A percentile compares a stretch with the other conserved stretches of the same genome.
These are phyloP conservation scores for Dactylellina haptotyla DNA, from an alignment of 2,329 filamentous ascomycete species.

Conservation along the genomic window DNA sequence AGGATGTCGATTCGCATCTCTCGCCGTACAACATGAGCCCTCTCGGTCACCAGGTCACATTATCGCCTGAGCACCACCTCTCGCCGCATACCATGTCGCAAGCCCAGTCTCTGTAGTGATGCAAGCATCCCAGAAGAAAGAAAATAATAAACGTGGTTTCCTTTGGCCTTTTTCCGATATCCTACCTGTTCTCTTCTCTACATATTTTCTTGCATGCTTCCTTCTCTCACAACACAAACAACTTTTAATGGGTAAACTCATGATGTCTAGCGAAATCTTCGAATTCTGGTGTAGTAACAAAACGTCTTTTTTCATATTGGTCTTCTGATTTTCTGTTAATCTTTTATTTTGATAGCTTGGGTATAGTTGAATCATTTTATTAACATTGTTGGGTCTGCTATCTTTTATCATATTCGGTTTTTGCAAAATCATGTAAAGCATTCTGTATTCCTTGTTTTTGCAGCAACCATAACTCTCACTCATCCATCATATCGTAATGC, in stretches of 20 bases:
- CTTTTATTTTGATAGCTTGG: conserved; percentile 44
- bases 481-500: conserved; percentile 52
- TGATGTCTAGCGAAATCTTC: conserved; percentile 54
- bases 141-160: conserved; percentile 13
- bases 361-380: conserved; percentile 40
- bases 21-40: conserved; percentile 53
- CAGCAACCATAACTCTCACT: conserved; percentile 37
- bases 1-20: conserved; percentile 49
- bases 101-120: conserved; percentile 34
- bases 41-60: conserved; percentile 40
- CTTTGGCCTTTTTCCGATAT: not conserved
- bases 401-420: conserved; percentile 15
- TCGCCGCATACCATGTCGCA: conserved; percentile 26
- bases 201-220: conserved; percentile 29
- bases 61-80: conserved; percentile 42
- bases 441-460: conserved; percentile 49
- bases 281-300: conserved; percentile 53
- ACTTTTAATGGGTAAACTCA: conserved; percentile 54
- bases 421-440: conserved; percentile 47
- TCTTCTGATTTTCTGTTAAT: conserved; percentile 9
- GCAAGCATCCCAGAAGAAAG: conserved; percentile 36
- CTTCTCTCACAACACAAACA: conserved; percentile 19
- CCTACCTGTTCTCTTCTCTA: conserved; percentile 18
- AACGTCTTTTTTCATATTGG: conserved; percentile 31
- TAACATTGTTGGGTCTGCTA: conserved; percentile 50